A percentile compares a stretch with the other conserved stretches of the same genome.
These are phyloP conservation scores for Epichloe elymi DNA, from an alignment of 2,329 filamentous ascomycete genomes.

Conservation along the genomic window DNA sequence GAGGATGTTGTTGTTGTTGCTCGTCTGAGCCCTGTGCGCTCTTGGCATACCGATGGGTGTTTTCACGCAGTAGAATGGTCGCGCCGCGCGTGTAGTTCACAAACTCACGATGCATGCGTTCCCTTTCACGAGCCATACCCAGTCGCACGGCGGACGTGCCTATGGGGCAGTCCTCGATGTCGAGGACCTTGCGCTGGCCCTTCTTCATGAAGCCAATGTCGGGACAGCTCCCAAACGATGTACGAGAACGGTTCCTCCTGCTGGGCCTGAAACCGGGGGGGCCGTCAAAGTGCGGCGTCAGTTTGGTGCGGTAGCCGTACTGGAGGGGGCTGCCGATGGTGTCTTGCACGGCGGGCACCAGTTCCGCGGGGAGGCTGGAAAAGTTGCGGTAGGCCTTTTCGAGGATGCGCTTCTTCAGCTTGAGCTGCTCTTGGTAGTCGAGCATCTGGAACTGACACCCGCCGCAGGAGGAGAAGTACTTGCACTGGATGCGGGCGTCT, in stretches of 20 bases:
- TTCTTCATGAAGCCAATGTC: conserved; percentile 86
- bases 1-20: conserved; percentile 10
- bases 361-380: conserved; percentile 62
- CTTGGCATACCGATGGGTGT: conserved; percentile 54
- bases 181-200: conserved; percentile 64
- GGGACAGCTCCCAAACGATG: conserved; percentile 49
- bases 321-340: conserved; percentile 85
- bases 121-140: conserved; percentile 72
- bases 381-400: conserved; percentile 90
- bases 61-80: conserved; percentile 80
- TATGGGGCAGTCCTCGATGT: conserved; percentile 96
- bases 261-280: conserved; percentile 48
- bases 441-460: conserved; percentile 99
- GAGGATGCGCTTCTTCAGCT: conserved; percentile 72
- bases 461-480: conserved; percentile 76
- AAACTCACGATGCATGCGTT: conserved; percentile 58
- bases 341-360: conserved; percentile 63
- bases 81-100: conserved; percentile 65
- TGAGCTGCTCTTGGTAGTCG: conserved; percentile 72
- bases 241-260: conserved; percentile 30
- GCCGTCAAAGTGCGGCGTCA: conserved; percentile 90
- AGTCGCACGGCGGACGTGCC: conserved; percentile 73
- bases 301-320: conserved; percentile 90
- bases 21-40: conserved; percentile 8
- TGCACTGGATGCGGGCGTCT: conserved; percentile 62